Conservation (phyloP, 2,329 filamentous ascomycete genomes). For the Penicillium crustosum region DNA sequence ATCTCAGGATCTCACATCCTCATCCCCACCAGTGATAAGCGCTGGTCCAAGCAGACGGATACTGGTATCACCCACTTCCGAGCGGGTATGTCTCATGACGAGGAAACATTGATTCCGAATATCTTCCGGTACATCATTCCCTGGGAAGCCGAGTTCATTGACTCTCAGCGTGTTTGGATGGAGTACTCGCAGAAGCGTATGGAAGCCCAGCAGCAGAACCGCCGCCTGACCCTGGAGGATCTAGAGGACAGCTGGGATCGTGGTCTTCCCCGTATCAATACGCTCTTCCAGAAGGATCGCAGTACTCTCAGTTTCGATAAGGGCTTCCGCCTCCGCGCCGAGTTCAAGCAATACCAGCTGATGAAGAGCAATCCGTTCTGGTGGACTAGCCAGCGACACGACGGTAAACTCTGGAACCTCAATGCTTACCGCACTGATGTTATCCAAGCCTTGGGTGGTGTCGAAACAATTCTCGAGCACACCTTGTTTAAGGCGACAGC, state of each 20-base stretch:
- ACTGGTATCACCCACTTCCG: conserved; percentile 96
- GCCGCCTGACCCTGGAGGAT: conserved; percentile 89
- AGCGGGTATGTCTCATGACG: conserved; percentile 96
- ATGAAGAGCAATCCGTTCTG: conserved; percentile 99
- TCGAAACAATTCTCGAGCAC: conserved; percentile 96
- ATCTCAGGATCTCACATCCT: conserved; percentile 98
- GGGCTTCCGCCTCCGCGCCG: conserved; percentile 89
- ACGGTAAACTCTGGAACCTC: conserved; percentile 95
- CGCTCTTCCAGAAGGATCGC: conserved; percentile 96
- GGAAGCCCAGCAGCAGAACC: conserved; percentile 96
- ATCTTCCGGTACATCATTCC: conserved; percentile 99
- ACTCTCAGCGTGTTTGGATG: conserved; percentile 98
- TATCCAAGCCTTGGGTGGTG: conserved; percentile 92
- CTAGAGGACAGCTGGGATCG: conserved; percentile 98
- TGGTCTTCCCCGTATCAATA: conserved; percentile 96
- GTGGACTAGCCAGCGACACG: conserved; percentile 97
- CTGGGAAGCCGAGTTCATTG: conserved; percentile 98
- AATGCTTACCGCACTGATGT: conserved; percentile 96
- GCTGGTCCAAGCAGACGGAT: conserved; percentile 98
- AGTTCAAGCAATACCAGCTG: conserved; percentile 97
- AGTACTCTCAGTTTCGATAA: conserved; percentile 98
- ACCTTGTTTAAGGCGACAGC: conserved; percentile 96
- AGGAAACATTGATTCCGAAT: conserved; percentile 96
- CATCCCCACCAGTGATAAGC: conserved; percentile 95
- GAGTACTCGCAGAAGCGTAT: conserved; percentile 98